Evolutionary conservation across 164 flowering plant genomes (phyloP).

Genomic region (Liriodendron chinense): DNA sequence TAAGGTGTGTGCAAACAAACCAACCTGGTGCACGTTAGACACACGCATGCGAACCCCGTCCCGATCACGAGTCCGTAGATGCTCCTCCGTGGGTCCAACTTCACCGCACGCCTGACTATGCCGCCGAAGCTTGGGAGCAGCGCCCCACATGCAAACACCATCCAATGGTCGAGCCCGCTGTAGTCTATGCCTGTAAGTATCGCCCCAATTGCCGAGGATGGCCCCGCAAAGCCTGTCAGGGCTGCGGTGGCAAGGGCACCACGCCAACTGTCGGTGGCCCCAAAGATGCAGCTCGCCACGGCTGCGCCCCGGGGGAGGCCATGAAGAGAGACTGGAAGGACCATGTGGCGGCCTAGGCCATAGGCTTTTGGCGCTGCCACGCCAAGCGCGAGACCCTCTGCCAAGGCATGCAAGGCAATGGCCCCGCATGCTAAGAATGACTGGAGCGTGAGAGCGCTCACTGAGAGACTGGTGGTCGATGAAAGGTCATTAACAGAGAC

Average conservation of each 20-base stretch:
- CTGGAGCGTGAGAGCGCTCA: slow-evolving; percentile 72
- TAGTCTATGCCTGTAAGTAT: slow-evolving; percentile 86
- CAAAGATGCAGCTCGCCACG: slow-evolving; percentile 86
- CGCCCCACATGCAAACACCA: slow-evolving; percentile 91
- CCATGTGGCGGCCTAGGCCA: slow-evolving; percentile 89
- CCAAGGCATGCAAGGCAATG: slow-evolving; percentile 74
- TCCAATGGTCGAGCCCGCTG: slow-evolving; percentile 75
- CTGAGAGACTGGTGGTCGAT: slow-evolving; percentile 36
- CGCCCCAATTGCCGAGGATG: slow-evolving; percentile 85
- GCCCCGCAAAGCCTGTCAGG: slow-evolving; percentile 74
- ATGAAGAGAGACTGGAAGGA: slow-evolving; percentile 85
- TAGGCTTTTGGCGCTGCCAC: slow-evolving; percentile 98
- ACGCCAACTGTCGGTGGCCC: slow-evolving; percentile 91
- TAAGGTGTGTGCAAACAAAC: slow-evolving; percentile 93
- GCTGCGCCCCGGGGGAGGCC: slow-evolving; percentile 97
- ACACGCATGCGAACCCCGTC: slow-evolving; percentile 50
- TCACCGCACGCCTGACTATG: slow-evolving; percentile 49
- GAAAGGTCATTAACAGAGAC: slow-evolving; percentile 46
- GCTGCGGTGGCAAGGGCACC: slow-evolving; percentile 73
- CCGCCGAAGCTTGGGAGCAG: slow-evolving; percentile 64
- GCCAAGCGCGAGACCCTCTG: slow-evolving; percentile 91
- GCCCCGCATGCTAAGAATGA: slow-evolving; percentile 79
- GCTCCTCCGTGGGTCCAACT: slow-evolving; percentile 54
- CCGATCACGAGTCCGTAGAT: slow-evolving; percentile 59
- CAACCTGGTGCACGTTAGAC: slow-evolving; percentile 68